These are phyloP conservation scores for Hippophae gyantsensis DNA, from an alignment of 306 rosid genomes.

Conservation along the genomic window DNA sequence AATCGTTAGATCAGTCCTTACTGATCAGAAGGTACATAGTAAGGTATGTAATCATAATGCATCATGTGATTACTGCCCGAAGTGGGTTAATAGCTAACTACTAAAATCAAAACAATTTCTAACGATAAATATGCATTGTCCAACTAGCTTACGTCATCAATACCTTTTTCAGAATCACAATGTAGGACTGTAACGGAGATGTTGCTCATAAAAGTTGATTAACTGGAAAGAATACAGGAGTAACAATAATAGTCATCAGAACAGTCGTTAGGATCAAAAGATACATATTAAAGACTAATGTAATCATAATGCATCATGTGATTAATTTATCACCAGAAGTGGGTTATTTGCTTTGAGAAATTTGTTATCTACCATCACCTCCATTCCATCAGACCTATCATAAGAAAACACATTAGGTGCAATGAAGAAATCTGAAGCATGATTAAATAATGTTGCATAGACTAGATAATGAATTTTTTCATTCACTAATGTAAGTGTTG, in stretches of 20 bases:
- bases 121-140: conserved; percentile 7
- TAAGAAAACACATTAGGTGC: conserved; percentile 3
- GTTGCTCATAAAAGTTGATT: conserved; percentile 86
- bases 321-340: conserved; percentile 53
- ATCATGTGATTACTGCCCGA: too few relatives aligned
- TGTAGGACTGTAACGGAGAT: conserved; percentile 59
- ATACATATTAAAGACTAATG: neutral
- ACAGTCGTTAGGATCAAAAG: conserved; percentile 3
- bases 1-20: too few relatives aligned
- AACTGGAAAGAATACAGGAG: conserved; percentile 35
- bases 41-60: too few relatives aligned
- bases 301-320: neutral
- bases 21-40: too few relatives aligned
- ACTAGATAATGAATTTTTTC: neutral
- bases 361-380: conserved; percentile 80
- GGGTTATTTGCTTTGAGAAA: conserved; percentile 72
- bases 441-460: neutral
- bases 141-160: conserved; percentile 23
- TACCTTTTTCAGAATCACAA: conserved; percentile 23
- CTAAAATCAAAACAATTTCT: too few relatives aligned
- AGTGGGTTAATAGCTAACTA: too few relatives aligned
- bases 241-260: conserved; percentile 2
- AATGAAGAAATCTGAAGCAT: conserved; percentile 2
- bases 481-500: neutral
- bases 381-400: conserved; percentile 74